These are phyloP conservation scores for Immersiporthe knoxdaviesiana DNA, from an alignment of 2,329 filamentous ascomycete genomes.

Conservation along the genomic window DNA sequence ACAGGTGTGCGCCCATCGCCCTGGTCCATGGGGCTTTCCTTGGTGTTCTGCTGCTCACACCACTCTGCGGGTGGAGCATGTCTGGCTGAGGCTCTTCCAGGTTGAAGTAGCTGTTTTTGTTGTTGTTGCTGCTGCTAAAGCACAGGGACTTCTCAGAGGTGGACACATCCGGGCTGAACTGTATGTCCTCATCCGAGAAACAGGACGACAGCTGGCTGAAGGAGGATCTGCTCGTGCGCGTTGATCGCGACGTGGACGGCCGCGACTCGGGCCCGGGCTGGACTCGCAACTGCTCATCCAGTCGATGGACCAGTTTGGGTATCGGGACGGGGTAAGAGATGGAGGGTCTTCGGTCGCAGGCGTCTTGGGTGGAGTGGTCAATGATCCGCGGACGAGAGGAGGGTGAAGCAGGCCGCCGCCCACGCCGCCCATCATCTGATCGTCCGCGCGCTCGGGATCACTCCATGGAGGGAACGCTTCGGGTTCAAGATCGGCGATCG, in stretches of 20 bases:
- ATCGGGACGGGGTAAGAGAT: slow-evolving; percentile 50
- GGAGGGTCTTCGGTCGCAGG: slow-evolving; percentile 54
- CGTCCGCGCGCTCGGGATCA: slow-evolving; percentile 42
- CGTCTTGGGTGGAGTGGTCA: slow-evolving; percentile 62
- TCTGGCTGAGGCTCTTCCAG: slow-evolving; percentile 17
- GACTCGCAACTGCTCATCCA: slow-evolving; percentile 63
- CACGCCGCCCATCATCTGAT: slow-evolving; percentile 25
- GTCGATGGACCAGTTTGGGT: slow-evolving; percentile 63
- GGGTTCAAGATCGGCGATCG: slow-evolving; percentile 36
- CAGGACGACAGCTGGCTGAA: slow-evolving; percentile 59
- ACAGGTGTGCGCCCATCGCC: slow-evolving; percentile 67
- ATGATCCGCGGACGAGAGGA: slow-evolving; percentile 42
- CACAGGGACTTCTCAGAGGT: slow-evolving; percentile 37
- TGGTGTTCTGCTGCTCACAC: slow-evolving; percentile 34
- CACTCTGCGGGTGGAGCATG: slow-evolving; percentile 17
- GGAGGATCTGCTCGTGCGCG: slow-evolving; percentile 59
- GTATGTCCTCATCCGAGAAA: slow-evolving; percentile 59
- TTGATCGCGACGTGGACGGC: slow-evolving; percentile 63
- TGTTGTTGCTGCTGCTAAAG: not conserved
- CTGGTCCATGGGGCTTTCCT: slow-evolving; percentile 65
- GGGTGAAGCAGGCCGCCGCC: slow-evolving; percentile 33
- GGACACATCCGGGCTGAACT: slow-evolving; percentile 54
- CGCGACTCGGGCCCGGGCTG: slow-evolving; percentile 60
- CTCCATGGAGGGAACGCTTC: slow-evolving; percentile 41
- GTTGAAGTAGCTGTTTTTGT: too few relatives aligned